Evolutionary conservation across 371 early-diverging fungal genomes (phyloP), one percentile per base, ranked within the genome.

Genomic region (Mucor piriformis): DNA sequence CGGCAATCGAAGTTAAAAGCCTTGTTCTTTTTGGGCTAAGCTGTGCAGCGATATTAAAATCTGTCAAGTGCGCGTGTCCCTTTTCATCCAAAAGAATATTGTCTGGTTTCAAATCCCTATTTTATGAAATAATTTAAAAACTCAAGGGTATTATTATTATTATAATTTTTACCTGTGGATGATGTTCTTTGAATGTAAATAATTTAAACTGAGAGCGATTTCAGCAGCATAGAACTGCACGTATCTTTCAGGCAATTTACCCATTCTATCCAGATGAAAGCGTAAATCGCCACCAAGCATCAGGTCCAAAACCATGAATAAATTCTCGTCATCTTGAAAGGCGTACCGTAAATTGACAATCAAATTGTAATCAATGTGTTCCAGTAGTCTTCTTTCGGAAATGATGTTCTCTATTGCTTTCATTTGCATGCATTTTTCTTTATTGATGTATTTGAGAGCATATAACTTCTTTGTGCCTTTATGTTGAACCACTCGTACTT

Each of bases 251-350:
- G 76, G 72, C 68, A 93, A 64, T 3, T 60, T 53, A 3, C 84
- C 85, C 13, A 75, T 60, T 2, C 87, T 75, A 50, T 91, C 89
- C 21, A 92, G 70, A 69, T 92, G 88, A 56, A 88, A 91, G 6
- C 92, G 82, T 37, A 97, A 70, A 70, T 97, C 97, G 10, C 97
- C 96, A 51, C 97, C 95, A 13, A 89, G 64, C 90, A 88, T 90
- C 18, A 91, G 72, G 68, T 92, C 92, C n/a, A 92, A 62, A 8
- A 88, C 84, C 92, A 92, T 90, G 55, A 87, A 92, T 51, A 92
- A 58, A 54, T 88, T 87, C 35, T 88, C 87, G 52, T 91, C 92
- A 66, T 92, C 92, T 73, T 92, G 91, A 67, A 92, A 92, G 7
- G 92, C 90, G 70, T 85, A 91, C 21, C 91, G 79, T 65, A 91